Base-by-base conservation (phyloP, 2,329 filamentous ascomycete genomes). In the Aspergillus transmontanensis region DNA sequence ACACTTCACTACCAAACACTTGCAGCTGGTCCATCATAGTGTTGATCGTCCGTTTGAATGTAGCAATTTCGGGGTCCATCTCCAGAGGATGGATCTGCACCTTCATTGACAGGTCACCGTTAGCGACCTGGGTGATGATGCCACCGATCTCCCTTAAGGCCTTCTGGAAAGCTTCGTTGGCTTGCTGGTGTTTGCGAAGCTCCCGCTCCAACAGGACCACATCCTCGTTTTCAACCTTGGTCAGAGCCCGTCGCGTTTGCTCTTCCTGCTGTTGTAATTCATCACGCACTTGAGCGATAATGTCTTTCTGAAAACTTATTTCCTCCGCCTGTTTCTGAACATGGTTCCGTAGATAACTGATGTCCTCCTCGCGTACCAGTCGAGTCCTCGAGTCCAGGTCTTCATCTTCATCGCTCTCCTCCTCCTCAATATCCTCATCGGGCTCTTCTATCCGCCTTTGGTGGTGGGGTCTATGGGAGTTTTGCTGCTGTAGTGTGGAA, bases 11-110 rank as follows among this genome's bases (percentile, higher is more conserved):
- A 68, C 94, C 94, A 79, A 98, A 98, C 64, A 96, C 92, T 76
- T 97, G 94, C 64, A 98, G 85, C 79, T 97, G 94, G 76, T 98
- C 94, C 88, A 98, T 96, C 94, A 98, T 98, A 69, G 92, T 96
- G 78, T 98, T 98, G 82, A 98, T 98, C 66, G 94, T 97, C 72
- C 93, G 90, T 82, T 98, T 98, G 84, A 98, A 98, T 11, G 93
- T 94, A 32, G 93, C 95, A 74, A 98, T 98, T 84, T 98, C 94
- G 32, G 94, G 93, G 84, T 98, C 94, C 90, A 97, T 95, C 82
- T 98, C 94, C 69, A 96, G 90, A 4, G 92, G 91, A 76, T 97
- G 95, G 78, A 98, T 96, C 73, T 94, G 88, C 67, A 97, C 94
- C 81, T 97, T 96, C 84, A 97, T 97, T 78, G 93, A 97, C 65